These are phyloP conservation scores for Talaromyces nanjingensis DNA, from an alignment of 495 filamentous ascomycete species.

Conservation along the genomic window DNA sequence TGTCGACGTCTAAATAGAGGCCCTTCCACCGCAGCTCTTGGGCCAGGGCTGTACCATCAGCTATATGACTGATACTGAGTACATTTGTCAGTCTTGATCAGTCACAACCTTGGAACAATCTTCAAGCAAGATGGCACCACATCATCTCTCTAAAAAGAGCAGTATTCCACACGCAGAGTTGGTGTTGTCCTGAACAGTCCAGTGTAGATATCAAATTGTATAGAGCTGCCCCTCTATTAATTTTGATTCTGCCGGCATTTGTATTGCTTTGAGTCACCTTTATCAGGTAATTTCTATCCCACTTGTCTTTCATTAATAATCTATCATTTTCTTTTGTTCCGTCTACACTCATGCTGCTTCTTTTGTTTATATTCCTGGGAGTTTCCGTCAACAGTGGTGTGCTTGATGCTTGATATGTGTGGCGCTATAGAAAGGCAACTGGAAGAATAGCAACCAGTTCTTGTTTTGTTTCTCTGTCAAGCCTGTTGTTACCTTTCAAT, in stretches of 20 bases:
- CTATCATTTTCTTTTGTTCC: not conserved
- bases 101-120: not conserved
- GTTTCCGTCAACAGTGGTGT: not conserved
- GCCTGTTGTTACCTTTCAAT: not conserved
- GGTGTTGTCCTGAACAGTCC: not conserved
- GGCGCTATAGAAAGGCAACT: not conserved
- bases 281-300: not conserved
- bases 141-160: not conserved
- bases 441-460: not conserved
- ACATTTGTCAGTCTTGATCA: not conserved
- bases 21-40: not conserved
- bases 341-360: not conserved
- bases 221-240: not conserved
- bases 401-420: not conserved
- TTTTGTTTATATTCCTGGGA: not conserved
- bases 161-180: not conserved
- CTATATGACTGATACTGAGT: not conserved
- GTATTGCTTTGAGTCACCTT: constrained; percentile 1
- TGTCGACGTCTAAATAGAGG: not conserved
- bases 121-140: not conserved
- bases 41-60: not conserved
- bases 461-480: not conserved
- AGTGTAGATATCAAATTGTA: not conserved
- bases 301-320: not conserved
- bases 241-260: not conserved